Conservation (phyloP, 805 yeast species). For the Ogataea pilisensis region DNA sequence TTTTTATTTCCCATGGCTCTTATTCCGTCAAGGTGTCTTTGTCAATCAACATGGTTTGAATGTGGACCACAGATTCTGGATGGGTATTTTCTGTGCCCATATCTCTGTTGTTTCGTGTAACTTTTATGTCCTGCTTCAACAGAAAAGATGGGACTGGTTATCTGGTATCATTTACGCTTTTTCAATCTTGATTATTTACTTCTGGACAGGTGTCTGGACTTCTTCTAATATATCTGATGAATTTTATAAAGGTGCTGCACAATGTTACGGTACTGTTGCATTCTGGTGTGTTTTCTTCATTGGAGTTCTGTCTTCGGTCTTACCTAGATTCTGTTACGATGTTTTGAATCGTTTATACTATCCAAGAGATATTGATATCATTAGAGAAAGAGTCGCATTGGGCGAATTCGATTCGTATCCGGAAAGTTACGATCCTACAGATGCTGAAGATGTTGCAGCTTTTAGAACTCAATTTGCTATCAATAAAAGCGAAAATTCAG, state of each 20-base stretch:
- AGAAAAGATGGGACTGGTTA: constrained; percentile 76
- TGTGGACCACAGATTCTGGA: constrained; percentile 64
- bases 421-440: constrained; percentile 50
- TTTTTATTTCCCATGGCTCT: constrained; percentile 62
- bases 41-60: constrained; percentile 44
- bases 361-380: constrained; percentile 68
- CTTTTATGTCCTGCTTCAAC: constrained; percentile 61
- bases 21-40: constrained; percentile 44
- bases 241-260: constrained; percentile 61
- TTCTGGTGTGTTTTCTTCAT: constrained; percentile 65
- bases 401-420: constrained; percentile 53
- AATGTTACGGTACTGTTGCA: constrained; percentile 53
- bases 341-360: constrained; percentile 45
- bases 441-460: constrained; percentile 27
- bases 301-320: constrained; percentile 48
- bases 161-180: constrained; percentile 48
- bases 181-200: constrained; percentile 54
- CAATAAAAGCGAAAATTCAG: background rate
- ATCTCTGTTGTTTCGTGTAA: constrained; percentile 64
- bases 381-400: constrained; percentile 54
- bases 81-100: constrained; percentile 60
- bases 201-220: constrained; percentile 84
- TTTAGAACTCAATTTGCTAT: constrained; percentile 9
- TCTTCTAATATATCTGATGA: constrained; percentile 44
- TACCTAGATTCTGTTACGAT: constrained; percentile 59